Percentiles rank a stretch among this genome's conserved stretches.
phyloP scores from a whole-genome alignment of 768 basidiomycete genomes.

The Naganishia friedmannii region DNA sequence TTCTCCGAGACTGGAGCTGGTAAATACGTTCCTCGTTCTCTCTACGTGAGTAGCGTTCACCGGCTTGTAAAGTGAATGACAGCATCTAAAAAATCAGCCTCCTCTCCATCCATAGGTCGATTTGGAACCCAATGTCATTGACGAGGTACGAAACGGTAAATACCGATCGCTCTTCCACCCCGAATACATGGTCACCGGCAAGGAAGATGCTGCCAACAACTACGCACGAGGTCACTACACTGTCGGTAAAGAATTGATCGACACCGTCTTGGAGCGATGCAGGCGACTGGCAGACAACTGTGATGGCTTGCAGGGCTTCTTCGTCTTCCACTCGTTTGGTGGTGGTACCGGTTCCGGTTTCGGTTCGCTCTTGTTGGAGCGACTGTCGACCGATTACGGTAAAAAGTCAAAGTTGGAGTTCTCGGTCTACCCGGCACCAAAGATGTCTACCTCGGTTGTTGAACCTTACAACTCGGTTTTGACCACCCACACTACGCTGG shows the following conservation, averaged over 20 bases:
- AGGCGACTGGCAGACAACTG: slow-evolving; percentile 97
- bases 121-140: slow-evolving; percentile 89
- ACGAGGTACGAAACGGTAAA: slow-evolving; percentile 90
- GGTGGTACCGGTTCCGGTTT: slow-evolving; percentile 99
- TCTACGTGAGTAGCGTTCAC: slow-evolving; percentile 64
- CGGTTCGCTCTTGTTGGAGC: slow-evolving; percentile 93
- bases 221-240: slow-evolving; percentile 99
- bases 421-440: slow-evolving; percentile 93
- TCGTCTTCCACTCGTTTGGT: slow-evolving; percentile 99
- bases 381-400: slow-evolving; percentile 95
- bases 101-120: slow-evolving; percentile 45
- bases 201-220: slow-evolving; percentile 99
- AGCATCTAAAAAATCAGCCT: background rate
- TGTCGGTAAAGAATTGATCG: slow-evolving; percentile 96
- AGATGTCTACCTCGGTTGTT: slow-evolving; percentile 90
- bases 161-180: slow-evolving; percentile 99
- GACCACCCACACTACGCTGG: slow-evolving; percentile 97
- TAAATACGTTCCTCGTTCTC: slow-evolving; percentile 93
- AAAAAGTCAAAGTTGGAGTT: slow-evolving; percentile 99
- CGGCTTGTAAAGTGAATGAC: too few relatives aligned
- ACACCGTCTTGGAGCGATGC: slow-evolving; percentile 93
- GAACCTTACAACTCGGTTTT: slow-evolving; percentile 96
- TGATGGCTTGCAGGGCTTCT: slow-evolving; percentile 97
- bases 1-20: slow-evolving; percentile 97
- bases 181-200: slow-evolving; percentile 92